These are phyloP conservation scores for Stachybotrys chartarum DNA, from an alignment of 2,329 filamentous ascomycete genomes.

Conservation along the genomic window DNA sequence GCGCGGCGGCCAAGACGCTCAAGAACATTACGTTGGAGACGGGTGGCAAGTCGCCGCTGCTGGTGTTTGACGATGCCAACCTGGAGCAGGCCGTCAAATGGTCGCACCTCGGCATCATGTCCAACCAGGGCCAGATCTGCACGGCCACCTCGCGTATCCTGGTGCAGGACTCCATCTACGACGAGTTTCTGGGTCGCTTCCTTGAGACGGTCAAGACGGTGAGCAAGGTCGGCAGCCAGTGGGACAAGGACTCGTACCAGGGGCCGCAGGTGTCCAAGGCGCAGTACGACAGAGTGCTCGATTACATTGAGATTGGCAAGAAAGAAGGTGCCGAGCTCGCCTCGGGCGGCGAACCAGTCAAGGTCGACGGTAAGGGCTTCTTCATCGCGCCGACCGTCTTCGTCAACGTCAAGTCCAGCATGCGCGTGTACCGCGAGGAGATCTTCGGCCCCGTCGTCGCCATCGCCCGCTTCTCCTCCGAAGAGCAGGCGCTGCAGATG, in stretches of 20 bases:
- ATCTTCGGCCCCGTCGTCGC: constrained; percentile 83
- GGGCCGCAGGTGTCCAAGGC: constrained; percentile 47
- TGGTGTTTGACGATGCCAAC: constrained; percentile 67
- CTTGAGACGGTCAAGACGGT: constrained; percentile 58
- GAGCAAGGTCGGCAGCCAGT: constrained; percentile 25
- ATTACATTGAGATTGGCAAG: constrained; percentile 43
- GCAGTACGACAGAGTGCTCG: constrained; percentile 59
- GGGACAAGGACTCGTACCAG: constrained; percentile 27
- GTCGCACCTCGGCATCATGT: constrained; percentile 63
- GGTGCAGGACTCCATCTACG: constrained; percentile 76
- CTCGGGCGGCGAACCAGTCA: constrained; percentile 22
- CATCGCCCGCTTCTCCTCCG: constrained; percentile 73
- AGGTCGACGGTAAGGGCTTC: constrained; percentile 59
- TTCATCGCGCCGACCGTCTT: constrained; percentile 88
- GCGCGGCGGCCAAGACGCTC: constrained; percentile 66
- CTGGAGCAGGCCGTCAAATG: constrained; percentile 67
- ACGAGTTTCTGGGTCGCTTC: constrained; percentile 72
- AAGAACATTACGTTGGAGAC: constrained; percentile 74
- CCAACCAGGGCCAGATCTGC: constrained; percentile 55
- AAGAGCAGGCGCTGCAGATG: constrained; percentile 65
- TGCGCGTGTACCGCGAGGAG: constrained; percentile 86
- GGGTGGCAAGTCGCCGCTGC: constrained; percentile 72
- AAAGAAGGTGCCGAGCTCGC: constrained; percentile 17
- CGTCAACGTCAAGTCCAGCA: constrained; percentile 54
- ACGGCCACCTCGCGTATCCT: constrained; percentile 74